Percentiles rank a stretch among this genome's conserved stretches.
Conservation (phyloP, 768 basidiomycete genomes). For the Boletus sp. region DNA sequence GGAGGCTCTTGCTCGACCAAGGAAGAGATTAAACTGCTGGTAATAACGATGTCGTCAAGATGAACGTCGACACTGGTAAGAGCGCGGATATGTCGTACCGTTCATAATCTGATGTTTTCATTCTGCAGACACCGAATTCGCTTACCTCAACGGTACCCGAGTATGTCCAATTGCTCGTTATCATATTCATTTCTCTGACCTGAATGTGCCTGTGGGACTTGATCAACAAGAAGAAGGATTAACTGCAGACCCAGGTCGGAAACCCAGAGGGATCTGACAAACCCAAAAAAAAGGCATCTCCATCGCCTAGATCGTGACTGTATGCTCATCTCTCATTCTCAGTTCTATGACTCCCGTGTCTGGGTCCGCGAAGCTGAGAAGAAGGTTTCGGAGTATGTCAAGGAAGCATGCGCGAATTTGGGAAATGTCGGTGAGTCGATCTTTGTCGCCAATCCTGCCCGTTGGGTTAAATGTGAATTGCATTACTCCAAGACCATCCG, state of each 20-base stretch:
- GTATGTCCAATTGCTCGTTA: constrained; percentile 34
- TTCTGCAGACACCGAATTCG: constrained; percentile 76
- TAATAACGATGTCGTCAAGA: constrained; percentile 91
- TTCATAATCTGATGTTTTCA: constrained; percentile 2
- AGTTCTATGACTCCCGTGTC: constrained; percentile 94
- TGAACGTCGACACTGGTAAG: constrained; percentile 92
- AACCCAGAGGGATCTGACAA: constrained; percentile 96
- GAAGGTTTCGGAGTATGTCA: constrained; percentile 82
- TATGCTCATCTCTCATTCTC: background rate
- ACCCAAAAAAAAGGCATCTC: constrained; percentile 93
- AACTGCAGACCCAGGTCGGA: constrained; percentile 88
- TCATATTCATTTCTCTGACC: background rate
- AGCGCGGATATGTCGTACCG: background rate
- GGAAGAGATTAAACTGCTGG: constrained; percentile 95
- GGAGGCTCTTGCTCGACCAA: constrained; percentile 97
- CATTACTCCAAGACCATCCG: constrained; percentile 17
- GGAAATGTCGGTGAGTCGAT: constrained; percentile 66
- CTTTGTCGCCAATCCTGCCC: background rate
- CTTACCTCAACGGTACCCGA: constrained; percentile 84
- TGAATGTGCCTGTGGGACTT: constrained; percentile 60
- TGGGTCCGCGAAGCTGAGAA: constrained; percentile 99
- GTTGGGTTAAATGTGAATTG: background rate
- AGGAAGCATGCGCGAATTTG: constrained; percentile 87
- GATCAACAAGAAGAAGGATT: constrained; percentile 77
- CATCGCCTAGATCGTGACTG: background rate